phyloP scores from a whole-genome alignment of 2,329 filamentous ascomycete genomes.

The Ophiostoma himal-ulmi region DNA sequence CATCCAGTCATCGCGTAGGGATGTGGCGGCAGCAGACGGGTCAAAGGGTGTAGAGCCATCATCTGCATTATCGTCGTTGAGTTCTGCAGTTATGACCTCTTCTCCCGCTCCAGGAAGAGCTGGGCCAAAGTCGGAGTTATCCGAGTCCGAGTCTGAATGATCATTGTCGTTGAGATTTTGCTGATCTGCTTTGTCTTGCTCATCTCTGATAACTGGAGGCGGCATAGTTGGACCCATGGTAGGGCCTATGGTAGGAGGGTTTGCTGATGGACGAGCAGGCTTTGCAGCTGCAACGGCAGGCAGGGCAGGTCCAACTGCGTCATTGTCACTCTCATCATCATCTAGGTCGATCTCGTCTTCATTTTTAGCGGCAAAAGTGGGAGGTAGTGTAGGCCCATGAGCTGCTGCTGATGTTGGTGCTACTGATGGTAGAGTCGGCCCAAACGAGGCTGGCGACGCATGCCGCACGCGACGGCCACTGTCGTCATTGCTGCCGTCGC shows the following conservation, averaged over 20 bases:
- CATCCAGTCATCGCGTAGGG: constrained; percentile 81
- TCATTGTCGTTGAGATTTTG: constrained; percentile 21
- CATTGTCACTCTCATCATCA: constrained; percentile 33
- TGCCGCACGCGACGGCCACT: constrained; percentile 16
- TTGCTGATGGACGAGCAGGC: background rate
- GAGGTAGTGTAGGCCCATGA: constrained; percentile 29
- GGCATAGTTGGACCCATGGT: constrained; percentile 27
- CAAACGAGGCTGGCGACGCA: constrained; percentile 30
- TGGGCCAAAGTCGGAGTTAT: constrained; percentile 55
- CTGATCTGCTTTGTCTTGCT: background rate
- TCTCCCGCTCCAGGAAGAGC: constrained; percentile 45
- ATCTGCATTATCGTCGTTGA: constrained; percentile 31
- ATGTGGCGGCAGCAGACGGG: constrained; percentile 43
- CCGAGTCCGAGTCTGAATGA: constrained; percentile 37
- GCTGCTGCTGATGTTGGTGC: background rate
- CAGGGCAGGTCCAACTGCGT: constrained; percentile 8
- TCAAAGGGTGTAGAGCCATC: constrained; percentile 35
- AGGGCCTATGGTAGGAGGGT: constrained; percentile 9
- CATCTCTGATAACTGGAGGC: constrained; percentile 14
- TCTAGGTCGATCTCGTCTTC: constrained; percentile 40
- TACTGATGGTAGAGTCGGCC: constrained; percentile 32
- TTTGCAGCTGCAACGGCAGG: background rate
- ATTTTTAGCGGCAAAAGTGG: constrained; percentile 29
- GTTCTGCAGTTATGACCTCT: background rate
- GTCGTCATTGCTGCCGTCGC: constrained; percentile 31